Evolutionary conservation across 2,329 filamentous ascomycete species (phyloP).

Genomic region (Apiospora aurea): DNA sequence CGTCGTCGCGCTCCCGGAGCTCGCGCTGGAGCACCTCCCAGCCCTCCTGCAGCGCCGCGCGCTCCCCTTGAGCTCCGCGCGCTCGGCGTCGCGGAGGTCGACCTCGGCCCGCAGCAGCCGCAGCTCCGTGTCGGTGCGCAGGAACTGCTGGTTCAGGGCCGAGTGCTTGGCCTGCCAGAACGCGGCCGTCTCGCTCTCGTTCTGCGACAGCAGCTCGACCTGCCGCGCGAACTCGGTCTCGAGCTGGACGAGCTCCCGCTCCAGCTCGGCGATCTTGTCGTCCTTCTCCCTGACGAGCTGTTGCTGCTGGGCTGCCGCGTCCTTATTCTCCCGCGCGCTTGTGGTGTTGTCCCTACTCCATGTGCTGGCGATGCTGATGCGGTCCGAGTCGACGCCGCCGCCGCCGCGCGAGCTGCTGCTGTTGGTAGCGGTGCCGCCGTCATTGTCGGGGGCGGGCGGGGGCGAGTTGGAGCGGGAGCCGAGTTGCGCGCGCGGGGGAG

Average conservation of each 20-base stretch:
- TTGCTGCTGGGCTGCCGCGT: slow-evolving; percentile 6
- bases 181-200: slow-evolving; percentile 61
- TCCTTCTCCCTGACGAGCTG: slow-evolving; percentile 54
- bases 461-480: slow-evolving; percentile 40
- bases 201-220: slow-evolving; percentile 59
- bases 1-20: slow-evolving; percentile 59
- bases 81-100: slow-evolving; percentile 54
- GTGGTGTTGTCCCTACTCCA: slow-evolving; percentile 14
- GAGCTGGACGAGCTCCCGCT: slow-evolving; percentile 60
- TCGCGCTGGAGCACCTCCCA: slow-evolving; percentile 56
- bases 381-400: slow-evolving; percentile 21
- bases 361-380: slow-evolving; percentile 34
- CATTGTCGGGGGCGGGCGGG: slow-evolving; percentile 43
- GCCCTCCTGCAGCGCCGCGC: slow-evolving; percentile 57
- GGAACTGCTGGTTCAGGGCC: slow-evolving; percentile 58
- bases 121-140: slow-evolving; percentile 60
- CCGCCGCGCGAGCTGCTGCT: slow-evolving; percentile 22
- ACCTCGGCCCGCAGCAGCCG: slow-evolving; percentile 57
- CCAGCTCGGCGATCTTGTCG: slow-evolving; percentile 58
- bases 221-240: slow-evolving; percentile 61
- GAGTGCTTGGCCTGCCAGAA: slow-evolving; percentile 67
- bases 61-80: slow-evolving; percentile 49
- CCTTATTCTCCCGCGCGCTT: slow-evolving; percentile 34
- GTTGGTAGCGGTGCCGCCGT: slow-evolving; percentile 34
- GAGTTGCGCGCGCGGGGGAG: slow-evolving; percentile 50